These are phyloP conservation scores for Crithidia fasciculata DNA, from an alignment of 208 protist species.

Conservation along the genomic window DNA sequence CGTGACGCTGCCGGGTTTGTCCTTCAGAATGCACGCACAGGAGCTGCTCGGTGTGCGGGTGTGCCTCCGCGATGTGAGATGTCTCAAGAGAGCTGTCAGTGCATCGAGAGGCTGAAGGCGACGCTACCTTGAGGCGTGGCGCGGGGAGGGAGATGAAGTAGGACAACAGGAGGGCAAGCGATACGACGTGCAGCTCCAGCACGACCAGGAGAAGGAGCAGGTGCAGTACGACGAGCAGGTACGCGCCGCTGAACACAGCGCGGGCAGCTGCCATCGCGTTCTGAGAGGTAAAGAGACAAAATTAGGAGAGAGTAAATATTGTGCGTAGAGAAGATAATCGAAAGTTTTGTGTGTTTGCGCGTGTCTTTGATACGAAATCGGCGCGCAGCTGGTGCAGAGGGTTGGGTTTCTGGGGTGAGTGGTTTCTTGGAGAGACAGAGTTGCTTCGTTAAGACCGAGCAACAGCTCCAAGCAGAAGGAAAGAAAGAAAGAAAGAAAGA, in stretches of 20 bases:
- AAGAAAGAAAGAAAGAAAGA: neutral
- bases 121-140: neutral
- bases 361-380: too few relatives aligned
- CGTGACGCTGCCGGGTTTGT: too few relatives aligned
- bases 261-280: conserved; percentile 7
- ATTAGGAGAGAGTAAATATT: too few relatives aligned
- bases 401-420: too few relatives aligned
- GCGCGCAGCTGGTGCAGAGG: too few relatives aligned
- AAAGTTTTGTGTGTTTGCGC: too few relatives aligned
- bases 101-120: neutral
- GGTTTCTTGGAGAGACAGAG: too few relatives aligned
- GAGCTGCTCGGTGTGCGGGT: neutral
- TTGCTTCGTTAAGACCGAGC: too few relatives aligned
- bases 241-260: conserved; percentile 25
- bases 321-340: too few relatives aligned
- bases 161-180: conserved; percentile 12
- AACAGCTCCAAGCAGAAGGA: neutral
- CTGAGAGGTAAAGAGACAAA: too few relatives aligned
- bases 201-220: conserved; percentile 34
- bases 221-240: conserved; percentile 51
- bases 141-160: conserved; percentile 9
- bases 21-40: too few relatives aligned
- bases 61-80: neutral
- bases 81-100: neutral
- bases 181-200: conserved; percentile 15